Base-by-base conservation (phyloP, 345 rosid genomes). In the Eucalyptus cladocalyx region DNA sequence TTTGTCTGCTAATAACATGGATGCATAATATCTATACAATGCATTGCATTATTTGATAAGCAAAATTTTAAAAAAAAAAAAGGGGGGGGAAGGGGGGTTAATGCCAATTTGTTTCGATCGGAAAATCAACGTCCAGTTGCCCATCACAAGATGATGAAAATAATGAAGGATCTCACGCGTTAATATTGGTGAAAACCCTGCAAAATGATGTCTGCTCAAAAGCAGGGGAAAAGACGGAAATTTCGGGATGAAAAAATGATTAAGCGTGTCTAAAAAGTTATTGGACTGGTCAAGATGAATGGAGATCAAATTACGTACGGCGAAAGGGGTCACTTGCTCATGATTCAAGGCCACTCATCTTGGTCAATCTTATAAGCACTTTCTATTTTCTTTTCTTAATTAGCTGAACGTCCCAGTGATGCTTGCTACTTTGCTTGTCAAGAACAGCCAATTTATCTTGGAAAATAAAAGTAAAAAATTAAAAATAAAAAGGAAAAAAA, bases 41-140 rank as follows among this genome's bases (percentile, higher is more conserved):
- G 26, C 23, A 72, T 19, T 34, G 81, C 45, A 72, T 72, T 72
- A 34, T 72, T 72, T 18, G 23, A 34, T 69, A 69, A 9, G 21
- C 3, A 32, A 32, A 69, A 5, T 34, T 16, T 1, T 17, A 34
- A 32, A 18, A 9, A 3, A 43, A 42, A 43, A 43, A 43, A 8
- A 2, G 1, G 2, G 1, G 8, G 11, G 48, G 47, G 21, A 8
- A 11, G 21, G 21, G 26, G 28, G 6, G 45, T 13, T 3, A 34
- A 69, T 34, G 23, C 4, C 43, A 11, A 72, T 34, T 37, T 19
- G 4, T 72, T 9, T 9, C 8, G 11, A 67, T 16, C 1, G 2
- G 34, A 62, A 67, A 67, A 67, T 67, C 23, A 32, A 32, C 3
- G 2, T 32, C 23, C 12, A 32, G 11, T 10, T 32, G 42, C 21